These are phyloP conservation scores for Cercophora scortea DNA, from an alignment of 495 filamentous ascomycete species.

Conservation along the genomic window DNA sequence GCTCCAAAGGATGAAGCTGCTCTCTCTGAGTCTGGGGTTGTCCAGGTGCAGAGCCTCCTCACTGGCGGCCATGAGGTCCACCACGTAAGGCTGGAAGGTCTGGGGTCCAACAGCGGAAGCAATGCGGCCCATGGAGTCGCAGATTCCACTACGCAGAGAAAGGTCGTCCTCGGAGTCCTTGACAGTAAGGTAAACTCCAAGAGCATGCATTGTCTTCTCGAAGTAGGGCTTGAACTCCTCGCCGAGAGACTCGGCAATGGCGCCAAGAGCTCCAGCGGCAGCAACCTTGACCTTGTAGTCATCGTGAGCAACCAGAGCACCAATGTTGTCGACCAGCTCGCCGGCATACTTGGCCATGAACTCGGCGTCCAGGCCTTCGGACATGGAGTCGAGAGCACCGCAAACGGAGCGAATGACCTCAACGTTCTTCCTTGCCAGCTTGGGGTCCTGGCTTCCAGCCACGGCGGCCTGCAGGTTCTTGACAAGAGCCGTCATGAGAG, in stretches of 20 bases:
- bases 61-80: conserved; percentile 79
- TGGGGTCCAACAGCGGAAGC: conserved; percentile 79
- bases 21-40: conserved; percentile 85
- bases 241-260: conserved; percentile 76
- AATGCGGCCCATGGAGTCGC: conserved; percentile 88
- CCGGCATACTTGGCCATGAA: conserved; percentile 73
- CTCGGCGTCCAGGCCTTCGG: conserved; percentile 79
- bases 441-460: conserved; percentile 31
- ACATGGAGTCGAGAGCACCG: conserved; percentile 83
- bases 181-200: conserved; percentile 73
- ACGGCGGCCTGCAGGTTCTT: conserved; percentile 80
- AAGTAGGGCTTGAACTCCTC: conserved; percentile 86
- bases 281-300: conserved; percentile 86
- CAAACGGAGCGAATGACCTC: conserved; percentile 85
- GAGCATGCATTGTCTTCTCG: conserved; percentile 72
- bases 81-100: conserved; percentile 83
- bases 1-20: conserved; percentile 94
- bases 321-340: conserved; percentile 76
- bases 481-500: conserved; percentile 73
- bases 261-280: conserved; percentile 81
- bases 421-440: conserved; percentile 60
- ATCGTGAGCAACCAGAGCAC: conserved; percentile 67
- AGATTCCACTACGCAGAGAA: conserved; percentile 78
- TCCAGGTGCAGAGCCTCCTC: conserved; percentile 88
- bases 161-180: conserved; percentile 89